Evolutionary conservation across 768 basidiomycete species (phyloP).

Genomic region (Leccinum subtestaceum): DNA sequence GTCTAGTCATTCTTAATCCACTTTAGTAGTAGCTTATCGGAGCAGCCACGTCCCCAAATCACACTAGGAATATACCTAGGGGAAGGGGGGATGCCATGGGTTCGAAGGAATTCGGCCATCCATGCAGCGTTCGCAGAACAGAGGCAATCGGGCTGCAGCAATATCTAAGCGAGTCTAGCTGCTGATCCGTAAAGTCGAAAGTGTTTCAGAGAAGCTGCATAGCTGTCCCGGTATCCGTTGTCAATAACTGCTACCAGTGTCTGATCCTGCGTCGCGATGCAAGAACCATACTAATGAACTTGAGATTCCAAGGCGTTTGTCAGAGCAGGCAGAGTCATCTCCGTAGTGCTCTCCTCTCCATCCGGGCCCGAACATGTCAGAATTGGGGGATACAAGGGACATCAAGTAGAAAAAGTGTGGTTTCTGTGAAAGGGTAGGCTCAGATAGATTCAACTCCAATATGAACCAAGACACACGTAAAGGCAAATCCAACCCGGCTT

Average conservation of each 20-base stretch:
- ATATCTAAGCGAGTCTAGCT: neutral
- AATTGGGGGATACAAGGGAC: neutral
- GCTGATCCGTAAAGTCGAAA: neutral
- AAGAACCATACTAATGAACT: neutral
- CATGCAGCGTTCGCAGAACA: too few relatives aligned
- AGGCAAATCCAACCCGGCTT: neutral
- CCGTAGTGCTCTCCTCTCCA: neutral
- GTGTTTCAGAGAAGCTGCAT: neutral
- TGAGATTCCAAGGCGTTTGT: neutral
- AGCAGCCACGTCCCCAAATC: too few relatives aligned
- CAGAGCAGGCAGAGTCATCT: neutral
- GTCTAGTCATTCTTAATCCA: neutral
- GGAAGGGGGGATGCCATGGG: too few relatives aligned
- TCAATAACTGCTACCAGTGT: neutral
- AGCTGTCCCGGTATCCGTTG: neutral
- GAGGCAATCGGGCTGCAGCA: neutral
- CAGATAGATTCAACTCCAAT: too few relatives aligned
- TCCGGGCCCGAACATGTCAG: neutral
- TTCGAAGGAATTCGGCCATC: too few relatives aligned
- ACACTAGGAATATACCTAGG: too few relatives aligned
- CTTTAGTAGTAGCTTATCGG: neutral
- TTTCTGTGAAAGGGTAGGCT: neutral
- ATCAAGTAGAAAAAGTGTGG: neutral
- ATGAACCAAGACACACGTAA: neutral
- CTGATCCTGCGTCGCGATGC: neutral